Percentiles rank a stretch among this genome's conserved stretches.
These are phyloP conservation scores for Catharanthus roseus DNA, from an alignment of 257 asterid species.

Conservation along the genomic window DNA sequence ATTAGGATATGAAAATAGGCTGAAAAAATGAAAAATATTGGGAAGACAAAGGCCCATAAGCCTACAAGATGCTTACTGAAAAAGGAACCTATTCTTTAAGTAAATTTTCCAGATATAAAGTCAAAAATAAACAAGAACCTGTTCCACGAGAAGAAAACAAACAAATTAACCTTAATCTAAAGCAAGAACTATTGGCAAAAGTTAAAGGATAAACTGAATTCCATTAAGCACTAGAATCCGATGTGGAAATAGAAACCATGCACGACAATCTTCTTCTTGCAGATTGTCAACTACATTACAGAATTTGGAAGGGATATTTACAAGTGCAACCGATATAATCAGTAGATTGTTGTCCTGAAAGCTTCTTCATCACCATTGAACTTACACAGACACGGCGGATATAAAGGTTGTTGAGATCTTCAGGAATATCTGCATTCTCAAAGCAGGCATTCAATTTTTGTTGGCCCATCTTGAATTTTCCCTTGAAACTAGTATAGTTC, in stretches of 20 bases:
- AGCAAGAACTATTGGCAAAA: background rate
- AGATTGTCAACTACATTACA: conserved; percentile 25
- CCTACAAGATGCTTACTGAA: background rate
- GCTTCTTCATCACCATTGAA: conserved; percentile 63
- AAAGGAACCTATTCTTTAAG: too few relatives aligned
- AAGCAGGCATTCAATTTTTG: conserved; percentile 62
- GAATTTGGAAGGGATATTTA: conserved; percentile 72
- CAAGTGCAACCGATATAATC: conserved; percentile 72
- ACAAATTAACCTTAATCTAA: conserved; percentile 1
- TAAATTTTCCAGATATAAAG: background rate
- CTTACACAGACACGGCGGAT: conserved; percentile 49
- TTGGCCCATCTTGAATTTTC: conserved; percentile 29
- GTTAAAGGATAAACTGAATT: conserved; percentile 56
- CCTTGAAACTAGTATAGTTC: conserved; percentile 53
- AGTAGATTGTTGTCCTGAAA: conserved; percentile 72
- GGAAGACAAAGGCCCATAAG: too few relatives aligned
- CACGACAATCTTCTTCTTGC: conserved; percentile 33
- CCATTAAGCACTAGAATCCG: conserved; percentile 91
- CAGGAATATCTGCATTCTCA: conserved; percentile 49
- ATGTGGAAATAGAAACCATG: conserved; percentile 48
- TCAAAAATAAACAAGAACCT: background rate
- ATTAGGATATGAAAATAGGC: too few relatives aligned
- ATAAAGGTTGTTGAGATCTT: conserved; percentile 35
- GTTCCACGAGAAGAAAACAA: background rate
- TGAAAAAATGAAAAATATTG: too few relatives aligned